phyloP scores from a whole-genome alignment of 164 flowering plant genomes.

The Santalum album region DNA sequence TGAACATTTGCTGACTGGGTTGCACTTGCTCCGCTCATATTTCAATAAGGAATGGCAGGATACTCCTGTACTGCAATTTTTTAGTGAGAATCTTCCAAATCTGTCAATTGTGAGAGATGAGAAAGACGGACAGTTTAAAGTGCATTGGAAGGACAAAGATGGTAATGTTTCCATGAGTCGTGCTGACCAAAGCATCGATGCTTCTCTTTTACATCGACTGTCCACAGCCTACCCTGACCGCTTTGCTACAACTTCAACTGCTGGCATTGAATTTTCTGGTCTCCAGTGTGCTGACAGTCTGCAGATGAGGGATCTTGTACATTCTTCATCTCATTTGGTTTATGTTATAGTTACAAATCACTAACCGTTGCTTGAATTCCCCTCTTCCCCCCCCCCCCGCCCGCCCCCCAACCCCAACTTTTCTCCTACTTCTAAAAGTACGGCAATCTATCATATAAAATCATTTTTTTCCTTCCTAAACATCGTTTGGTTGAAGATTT shows the following conservation, averaged over 20 bases:
- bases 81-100: constrained; percentile 57
- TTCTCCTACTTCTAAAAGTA: too few species aligned
- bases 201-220: constrained; percentile 40
- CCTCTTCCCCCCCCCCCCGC: too few species aligned
- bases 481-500: too few species aligned
- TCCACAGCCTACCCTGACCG: constrained; percentile 38
- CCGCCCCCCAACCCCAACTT: too few species aligned
- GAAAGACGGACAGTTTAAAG: constrained; percentile 38
- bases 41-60: constrained; percentile 50
- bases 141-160: constrained; percentile 41
- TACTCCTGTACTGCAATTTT: constrained; percentile 44
- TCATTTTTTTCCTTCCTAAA: too few species aligned
- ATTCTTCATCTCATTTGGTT: constrained; percentile 13
- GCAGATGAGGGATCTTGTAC: constrained; percentile 50
- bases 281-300: constrained; percentile 32
- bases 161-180: constrained; percentile 18
- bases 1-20: constrained; percentile 40
- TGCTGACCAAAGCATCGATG: constrained; percentile 31
- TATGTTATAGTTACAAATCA: neutral
- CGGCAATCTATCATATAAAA: too few species aligned
- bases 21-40: constrained; percentile 56
- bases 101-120: constrained; percentile 28
- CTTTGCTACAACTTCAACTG: constrained; percentile 27
- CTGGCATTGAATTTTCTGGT: constrained; percentile 47
- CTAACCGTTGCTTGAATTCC: too few species aligned